Conservation (phyloP, 2,329 filamentous ascomycete genomes). For the Botryotinia globosa region DNA sequence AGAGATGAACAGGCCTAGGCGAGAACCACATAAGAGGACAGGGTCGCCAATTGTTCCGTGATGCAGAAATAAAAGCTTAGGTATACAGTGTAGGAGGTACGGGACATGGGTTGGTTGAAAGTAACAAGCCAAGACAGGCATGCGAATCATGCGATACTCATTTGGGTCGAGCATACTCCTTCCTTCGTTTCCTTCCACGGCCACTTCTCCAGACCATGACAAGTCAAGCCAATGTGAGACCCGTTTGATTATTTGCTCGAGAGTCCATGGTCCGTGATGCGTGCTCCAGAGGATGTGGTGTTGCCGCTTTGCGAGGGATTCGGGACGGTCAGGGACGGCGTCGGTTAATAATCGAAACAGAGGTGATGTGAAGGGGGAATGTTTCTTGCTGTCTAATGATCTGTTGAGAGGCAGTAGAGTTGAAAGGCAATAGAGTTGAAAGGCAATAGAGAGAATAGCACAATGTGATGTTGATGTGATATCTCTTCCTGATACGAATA, state of each 20-base stretch:
- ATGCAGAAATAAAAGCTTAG: constrained; percentile 12
- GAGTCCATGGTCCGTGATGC: constrained; percentile 10
- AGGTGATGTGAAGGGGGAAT: background rate
- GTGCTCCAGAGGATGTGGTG: background rate
- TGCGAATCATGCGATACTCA: background rate
- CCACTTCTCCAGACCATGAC: background rate
- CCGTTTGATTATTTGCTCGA: constrained; percentile 17
- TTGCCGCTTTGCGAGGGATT: background rate
- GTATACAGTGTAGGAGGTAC: background rate
- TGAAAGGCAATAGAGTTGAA: too few relatives aligned
- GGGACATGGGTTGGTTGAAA: background rate
- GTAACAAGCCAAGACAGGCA: background rate
- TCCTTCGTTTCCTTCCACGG: background rate
- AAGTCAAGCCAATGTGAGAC: constrained; percentile 13
- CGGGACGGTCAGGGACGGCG: background rate
- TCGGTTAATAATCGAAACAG: background rate
- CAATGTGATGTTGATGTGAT: background rate
- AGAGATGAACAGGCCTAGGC: background rate
- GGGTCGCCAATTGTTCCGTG: constrained; percentile 20
- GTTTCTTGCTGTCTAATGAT: background rate
- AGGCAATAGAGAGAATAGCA: background rate
- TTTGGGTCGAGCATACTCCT: background rate
- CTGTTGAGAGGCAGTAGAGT: too few relatives aligned
- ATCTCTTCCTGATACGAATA: background rate
- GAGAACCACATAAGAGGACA: constrained; percentile 1